Base-by-base conservation (phyloP, 805 yeast species). In the Cyberlindnera misumaiensis region DNA sequence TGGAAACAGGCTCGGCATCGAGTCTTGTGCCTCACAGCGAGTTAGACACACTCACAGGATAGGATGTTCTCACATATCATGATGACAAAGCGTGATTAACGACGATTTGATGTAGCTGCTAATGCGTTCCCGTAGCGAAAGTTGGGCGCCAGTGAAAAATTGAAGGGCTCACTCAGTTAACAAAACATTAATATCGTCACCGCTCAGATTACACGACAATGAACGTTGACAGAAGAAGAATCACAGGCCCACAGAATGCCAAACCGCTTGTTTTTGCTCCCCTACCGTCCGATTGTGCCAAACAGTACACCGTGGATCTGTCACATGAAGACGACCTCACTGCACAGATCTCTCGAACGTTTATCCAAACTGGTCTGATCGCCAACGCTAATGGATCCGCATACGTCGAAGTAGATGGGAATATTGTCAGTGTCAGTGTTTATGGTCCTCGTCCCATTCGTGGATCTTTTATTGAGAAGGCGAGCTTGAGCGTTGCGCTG, bases 381-480 rank as follows among this genome's bases (percentile, higher is more conserved):
- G 70, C 75, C 26, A 83, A 83, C 51, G 79, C 88, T 38, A 79
- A 78, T 51, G 97, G 97, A 3, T 86, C 95, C 15, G 73, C 94
- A 3, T 84, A 82, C 48, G 54, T 86, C 15, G 97, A 89, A 58
- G 63, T 68, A 0, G 83, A 75, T 25, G 51, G 51, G 4, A 54
- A 54, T 27, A 50, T 54, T 11, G 69, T 74, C 18, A 73, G 74
- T 18, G 81, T 82, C 1, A 71, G 87, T 4, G 79, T 90, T 0
- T 84, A 79, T 59, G 97, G 97, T 0, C 97, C 97, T 4, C 70
- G 88, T 47, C 96, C 97, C 7, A 78, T 75, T 44, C 68, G 84
- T 43, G 86, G 87, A 2, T 73, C 85, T 4, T 85, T 81, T 56
- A 68, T 75, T 28, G 77, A 81, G 16, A 65, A 75, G 36, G 89